phyloP scores from a whole-genome alignment of 2,329 filamentous ascomycete species.

The Cytospora paraplurivora region DNA sequence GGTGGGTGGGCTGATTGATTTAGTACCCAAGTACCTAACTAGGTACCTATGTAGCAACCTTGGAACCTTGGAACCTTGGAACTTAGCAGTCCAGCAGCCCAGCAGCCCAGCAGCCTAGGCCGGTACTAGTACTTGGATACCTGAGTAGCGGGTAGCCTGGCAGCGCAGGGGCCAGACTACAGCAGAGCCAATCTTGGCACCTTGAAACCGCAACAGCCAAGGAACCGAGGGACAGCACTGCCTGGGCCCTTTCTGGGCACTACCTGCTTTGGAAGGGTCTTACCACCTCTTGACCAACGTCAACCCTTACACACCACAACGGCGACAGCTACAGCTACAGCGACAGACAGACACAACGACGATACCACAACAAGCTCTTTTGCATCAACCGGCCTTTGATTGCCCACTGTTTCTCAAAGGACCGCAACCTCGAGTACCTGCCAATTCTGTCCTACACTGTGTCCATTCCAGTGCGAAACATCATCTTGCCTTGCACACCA shows the following conservation, averaged over 20 bases:
- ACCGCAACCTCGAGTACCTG: not conserved
- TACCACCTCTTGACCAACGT: not conserved
- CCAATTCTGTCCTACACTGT: not conserved
- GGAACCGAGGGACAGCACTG: not conserved
- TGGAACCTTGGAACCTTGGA: too few species aligned
- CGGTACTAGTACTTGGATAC: too few species aligned
- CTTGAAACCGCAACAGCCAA: not conserved
- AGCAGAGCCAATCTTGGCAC: not conserved
- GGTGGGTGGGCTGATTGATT: too few species aligned
- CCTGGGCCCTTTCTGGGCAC: not conserved
- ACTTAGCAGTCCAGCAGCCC: too few species aligned
- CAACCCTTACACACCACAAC: not conserved
- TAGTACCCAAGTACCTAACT: too few species aligned
- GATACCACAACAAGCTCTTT: not conserved
- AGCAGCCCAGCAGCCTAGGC: too few species aligned
- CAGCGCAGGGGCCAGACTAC: not conserved
- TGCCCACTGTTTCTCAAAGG: not conserved
- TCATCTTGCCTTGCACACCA: not conserved
- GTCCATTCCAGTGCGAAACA: conserved; percentile 1
- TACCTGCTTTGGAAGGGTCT: not conserved
- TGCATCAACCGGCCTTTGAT: not conserved
- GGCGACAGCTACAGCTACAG: not conserved
- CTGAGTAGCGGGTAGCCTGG: too few species aligned
- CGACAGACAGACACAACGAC: not conserved
- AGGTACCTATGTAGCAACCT: too few species aligned